Percentiles rank a stretch among this genome's conserved stretches.
Evolutionary conservation across 2,329 filamentous ascomycete species (phyloP).

Genomic region (Cladophialophora carrionii): DNA sequence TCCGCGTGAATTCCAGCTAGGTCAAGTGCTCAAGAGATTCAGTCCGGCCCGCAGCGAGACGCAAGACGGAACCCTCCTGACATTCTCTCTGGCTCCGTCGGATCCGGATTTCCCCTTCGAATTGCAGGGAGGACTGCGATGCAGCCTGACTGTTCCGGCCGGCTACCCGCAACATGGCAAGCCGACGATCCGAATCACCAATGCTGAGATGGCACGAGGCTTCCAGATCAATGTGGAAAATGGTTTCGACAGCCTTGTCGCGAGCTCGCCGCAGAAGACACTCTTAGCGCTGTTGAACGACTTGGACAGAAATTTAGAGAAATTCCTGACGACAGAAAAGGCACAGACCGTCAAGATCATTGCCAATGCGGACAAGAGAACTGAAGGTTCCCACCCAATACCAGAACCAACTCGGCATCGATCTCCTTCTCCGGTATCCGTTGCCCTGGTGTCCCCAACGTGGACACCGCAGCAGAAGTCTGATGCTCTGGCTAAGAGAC

Average conservation of each 20-base stretch:
- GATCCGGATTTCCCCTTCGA: slow-evolving; percentile 86
- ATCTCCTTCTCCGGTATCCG: slow-evolving; percentile 1
- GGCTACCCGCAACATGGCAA: slow-evolving; percentile 62
- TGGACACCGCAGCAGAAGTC: slow-evolving; percentile 58
- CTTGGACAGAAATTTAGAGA: slow-evolving; percentile 73
- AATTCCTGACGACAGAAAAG: slow-evolving; percentile 69
- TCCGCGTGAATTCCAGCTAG: slow-evolving; percentile 73
- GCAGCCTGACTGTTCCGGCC: slow-evolving; percentile 66
- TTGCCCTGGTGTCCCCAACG: slow-evolving; percentile 12
- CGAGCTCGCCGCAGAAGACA: slow-evolving; percentile 59
- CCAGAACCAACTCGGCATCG: slow-evolving; percentile 1
- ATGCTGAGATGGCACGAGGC: slow-evolving; percentile 70
- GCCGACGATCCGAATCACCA: slow-evolving; percentile 66
- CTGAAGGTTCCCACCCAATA: slow-evolving; percentile 2
- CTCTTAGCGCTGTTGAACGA: slow-evolving; percentile 69
- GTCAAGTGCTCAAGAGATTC: slow-evolving; percentile 71
- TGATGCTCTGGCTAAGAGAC: slow-evolving; percentile 65
- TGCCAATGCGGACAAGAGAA: slow-evolving; percentile 57
- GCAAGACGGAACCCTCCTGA: slow-evolving; percentile 60
- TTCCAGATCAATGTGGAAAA: slow-evolving; percentile 76
- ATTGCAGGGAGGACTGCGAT: slow-evolving; percentile 65
- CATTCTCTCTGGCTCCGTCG: slow-evolving; percentile 70
- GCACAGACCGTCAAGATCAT: slow-evolving; percentile 73
- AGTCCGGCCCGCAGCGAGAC: slow-evolving; percentile 52
- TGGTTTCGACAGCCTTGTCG: slow-evolving; percentile 69